A percentile compares a stretch with the other conserved stretches of the same genome.
Evolutionary conservation across 2,329 filamentous ascomycete genomes (phyloP).

Genomic region (Stagonosporopsis tanaceti): DNA sequence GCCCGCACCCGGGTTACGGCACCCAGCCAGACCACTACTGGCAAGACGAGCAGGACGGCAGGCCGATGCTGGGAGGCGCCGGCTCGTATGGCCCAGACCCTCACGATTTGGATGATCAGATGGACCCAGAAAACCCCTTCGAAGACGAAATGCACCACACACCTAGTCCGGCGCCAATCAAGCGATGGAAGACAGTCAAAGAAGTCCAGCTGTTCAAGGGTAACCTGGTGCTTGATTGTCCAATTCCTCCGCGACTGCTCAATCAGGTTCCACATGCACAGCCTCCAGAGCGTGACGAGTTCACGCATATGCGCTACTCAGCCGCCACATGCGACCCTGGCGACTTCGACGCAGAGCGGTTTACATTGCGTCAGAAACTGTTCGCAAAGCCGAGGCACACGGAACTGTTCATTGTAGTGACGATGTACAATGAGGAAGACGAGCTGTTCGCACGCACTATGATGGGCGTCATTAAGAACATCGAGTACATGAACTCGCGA

Average conservation of each 20-base stretch:
- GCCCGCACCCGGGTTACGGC: constrained; percentile 62
- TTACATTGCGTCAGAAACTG: constrained; percentile 88
- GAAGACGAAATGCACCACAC: constrained; percentile 56
- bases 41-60: constrained; percentile 73
- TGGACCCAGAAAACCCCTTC: constrained; percentile 47
- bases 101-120: constrained; percentile 52
- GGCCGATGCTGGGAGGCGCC: constrained; percentile 77
- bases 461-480: constrained; percentile 97
- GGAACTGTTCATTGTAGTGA: constrained; percentile 94
- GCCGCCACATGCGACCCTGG: constrained; percentile 93
- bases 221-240: constrained; percentile 96
- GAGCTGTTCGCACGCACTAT: constrained; percentile 94
- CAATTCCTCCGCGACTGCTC: constrained; percentile 86
- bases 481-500: constrained; percentile 96
- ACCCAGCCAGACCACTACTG: constrained; percentile 62
- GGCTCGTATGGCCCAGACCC: constrained; percentile 69
- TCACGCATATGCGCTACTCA: constrained; percentile 91
- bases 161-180: constrained; percentile 69
- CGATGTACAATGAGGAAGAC: constrained; percentile 99
- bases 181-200: constrained; percentile 98
- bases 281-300: constrained; percentile 80
- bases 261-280: constrained; percentile 86
- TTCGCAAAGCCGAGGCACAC: constrained; percentile 93
- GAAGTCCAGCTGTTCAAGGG: constrained; percentile 97
- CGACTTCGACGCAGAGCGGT: constrained; percentile 87